Evolutionary conservation across 176 grass and related monocot genomes (phyloP), one percentile per base, ranked within the genome.

Genomic region (Oryza coarctata): DNA sequence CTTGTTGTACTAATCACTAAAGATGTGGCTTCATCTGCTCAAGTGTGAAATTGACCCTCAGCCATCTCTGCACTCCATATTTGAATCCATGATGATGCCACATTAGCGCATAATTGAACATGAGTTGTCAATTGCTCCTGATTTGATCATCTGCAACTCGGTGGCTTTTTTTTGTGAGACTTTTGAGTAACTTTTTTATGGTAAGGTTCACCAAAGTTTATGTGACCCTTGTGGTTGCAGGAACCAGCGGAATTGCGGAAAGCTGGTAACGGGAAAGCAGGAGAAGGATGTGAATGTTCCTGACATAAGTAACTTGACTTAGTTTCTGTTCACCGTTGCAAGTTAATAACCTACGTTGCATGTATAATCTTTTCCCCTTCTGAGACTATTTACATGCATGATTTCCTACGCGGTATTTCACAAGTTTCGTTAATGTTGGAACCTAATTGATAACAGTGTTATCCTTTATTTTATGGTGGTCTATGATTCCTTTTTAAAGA

Each of bases 21-120:
- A 44, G 74, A 38, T 57, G 43, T 82, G 65, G 72, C 10, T 43
- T 89, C 78, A 86, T 31, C 64, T 77, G 78, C 73, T 73, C 44
- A 82, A 72, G 61, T 67, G 71, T 67, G 81, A 47, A n/a, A 29
- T 82, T 73, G 78, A 75, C 67, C 4, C 18, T 39, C 30, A 22
- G 43, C 55, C 34, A 66, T 72, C 77, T 65, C 64, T 76, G 65
- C 43, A 75, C 17, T 34, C 10, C 7, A 22, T 65, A 77, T 65
- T 85, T 71, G 41, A 81, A 65, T 50, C 28, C 6, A 65, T 20
- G 65, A 81, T 41, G 65, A 65, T 22, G 12, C n/a, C 9, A 45
- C 38, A 29, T 47, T 44, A 13, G 64, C 40, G 65, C 71, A 68
- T 63, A 50, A 73, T 76, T 80, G 75, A 49, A 69, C 29, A 28